phyloP scores from a whole-genome alignment of 495 filamentous ascomycete species.

The Aspergillus bridgeri region DNA sequence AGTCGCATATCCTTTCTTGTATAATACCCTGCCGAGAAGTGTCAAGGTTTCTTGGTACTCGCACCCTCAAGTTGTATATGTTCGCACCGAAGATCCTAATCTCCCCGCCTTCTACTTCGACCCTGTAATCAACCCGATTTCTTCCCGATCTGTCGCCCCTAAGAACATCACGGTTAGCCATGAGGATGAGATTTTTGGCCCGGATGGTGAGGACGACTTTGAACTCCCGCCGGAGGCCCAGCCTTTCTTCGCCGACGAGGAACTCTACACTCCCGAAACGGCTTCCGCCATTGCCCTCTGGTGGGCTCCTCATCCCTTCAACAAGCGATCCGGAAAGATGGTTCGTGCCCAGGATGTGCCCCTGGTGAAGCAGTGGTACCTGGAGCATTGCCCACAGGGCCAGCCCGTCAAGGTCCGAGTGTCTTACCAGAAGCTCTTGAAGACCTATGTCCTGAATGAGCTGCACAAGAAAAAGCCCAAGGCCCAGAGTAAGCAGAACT shows the following conservation, averaged over 20 bases:
- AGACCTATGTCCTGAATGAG: constrained; percentile 95
- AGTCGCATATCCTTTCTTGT: constrained; percentile 90
- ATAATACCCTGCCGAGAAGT: constrained; percentile 93
- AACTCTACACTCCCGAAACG: constrained; percentile 86
- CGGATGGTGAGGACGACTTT: constrained; percentile 85
- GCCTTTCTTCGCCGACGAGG: constrained; percentile 87
- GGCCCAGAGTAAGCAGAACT: constrained; percentile 89
- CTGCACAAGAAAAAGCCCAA: constrained; percentile 93
- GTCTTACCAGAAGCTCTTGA: constrained; percentile 98
- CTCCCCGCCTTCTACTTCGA: constrained; percentile 98
- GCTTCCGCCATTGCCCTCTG: constrained; percentile 89
- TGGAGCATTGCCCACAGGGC: constrained; percentile 88
- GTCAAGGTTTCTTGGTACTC: constrained; percentile 94
- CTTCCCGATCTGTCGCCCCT: constrained; percentile 87
- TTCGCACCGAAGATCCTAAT: constrained; percentile 80
- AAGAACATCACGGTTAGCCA: constrained; percentile 92
- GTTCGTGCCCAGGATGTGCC: constrained; percentile 96
- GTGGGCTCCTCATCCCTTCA: constrained; percentile 98
- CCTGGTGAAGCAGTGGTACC: constrained; percentile 96
- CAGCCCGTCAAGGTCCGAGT: constrained; percentile 97
- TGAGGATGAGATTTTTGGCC: constrained; percentile 92
- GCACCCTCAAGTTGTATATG: constrained; percentile 88
- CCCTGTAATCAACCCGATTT: constrained; percentile 95
- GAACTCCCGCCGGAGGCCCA: constrained; percentile 75
- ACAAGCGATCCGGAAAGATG: constrained; percentile 95